Percentiles rank a stretch among this genome's conserved stretches.
Evolutionary conservation across 176 grass and related monocot genomes (phyloP).

Genomic region (Olyra latifolia): DNA sequence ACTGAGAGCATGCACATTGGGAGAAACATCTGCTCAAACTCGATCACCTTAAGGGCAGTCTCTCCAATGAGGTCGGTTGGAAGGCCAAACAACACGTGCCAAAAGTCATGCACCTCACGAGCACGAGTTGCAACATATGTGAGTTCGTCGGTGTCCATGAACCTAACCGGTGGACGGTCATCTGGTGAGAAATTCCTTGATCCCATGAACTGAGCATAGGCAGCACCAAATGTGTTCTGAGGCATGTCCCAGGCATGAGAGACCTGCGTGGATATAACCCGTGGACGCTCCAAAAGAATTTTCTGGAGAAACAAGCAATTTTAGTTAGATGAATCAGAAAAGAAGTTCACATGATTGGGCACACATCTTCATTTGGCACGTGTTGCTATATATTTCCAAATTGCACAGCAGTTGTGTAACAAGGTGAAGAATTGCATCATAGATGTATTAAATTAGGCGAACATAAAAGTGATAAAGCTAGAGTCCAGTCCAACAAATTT

Average conservation of each 20-base stretch:
- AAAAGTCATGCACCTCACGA: constrained; percentile 93
- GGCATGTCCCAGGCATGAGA: constrained; percentile 85
- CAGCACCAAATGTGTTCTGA: constrained; percentile 82
- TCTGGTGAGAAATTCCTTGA: constrained; percentile 97
- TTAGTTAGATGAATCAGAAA: neutral
- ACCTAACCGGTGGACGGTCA: constrained; percentile 78
- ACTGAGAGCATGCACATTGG: constrained; percentile 94
- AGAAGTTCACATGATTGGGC: neutral
- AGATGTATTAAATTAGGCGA: neutral
- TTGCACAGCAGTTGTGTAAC: neutral
- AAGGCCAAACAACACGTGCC: constrained; percentile 92
- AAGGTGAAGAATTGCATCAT: neutral
- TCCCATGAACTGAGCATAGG: constrained; percentile 94
- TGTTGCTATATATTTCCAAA: neutral
- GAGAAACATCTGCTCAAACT: constrained; percentile 96
- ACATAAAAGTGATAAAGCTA: neutral
- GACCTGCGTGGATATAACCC: constrained; percentile 76
- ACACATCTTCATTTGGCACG: neutral
- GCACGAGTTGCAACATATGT: constrained; percentile 73
- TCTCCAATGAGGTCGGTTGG: constrained; percentile 89
- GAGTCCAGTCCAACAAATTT: neutral
- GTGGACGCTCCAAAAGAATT: constrained; percentile 74
- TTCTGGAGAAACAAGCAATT: constrained; percentile 52
- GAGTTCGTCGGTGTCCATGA: constrained; percentile 89
- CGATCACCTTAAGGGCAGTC: constrained; percentile 90